These are phyloP conservation scores for Suillus clintonianus DNA, from an alignment of 768 basidiomycete species.

Conservation along the genomic window DNA sequence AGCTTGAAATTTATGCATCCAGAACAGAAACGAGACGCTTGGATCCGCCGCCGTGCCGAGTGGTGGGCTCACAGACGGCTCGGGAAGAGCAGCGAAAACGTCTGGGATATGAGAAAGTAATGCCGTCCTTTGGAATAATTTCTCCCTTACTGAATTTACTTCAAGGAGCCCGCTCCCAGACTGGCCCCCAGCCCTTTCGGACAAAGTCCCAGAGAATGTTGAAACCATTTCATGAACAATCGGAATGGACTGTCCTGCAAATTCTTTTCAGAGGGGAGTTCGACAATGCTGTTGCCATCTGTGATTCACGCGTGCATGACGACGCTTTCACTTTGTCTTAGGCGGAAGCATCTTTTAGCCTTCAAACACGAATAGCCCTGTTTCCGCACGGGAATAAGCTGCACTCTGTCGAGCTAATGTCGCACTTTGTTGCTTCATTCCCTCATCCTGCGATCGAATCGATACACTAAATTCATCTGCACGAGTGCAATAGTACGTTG, in stretches of 20 bases:
- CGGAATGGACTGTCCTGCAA: neutral
- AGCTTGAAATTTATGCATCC: slow-evolving; percentile 75
- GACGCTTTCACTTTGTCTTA: neutral
- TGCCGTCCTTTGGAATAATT: slow-evolving; percentile 26
- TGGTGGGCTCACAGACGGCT: slow-evolving; percentile 89
- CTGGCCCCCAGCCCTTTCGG: slow-evolving; percentile 30
- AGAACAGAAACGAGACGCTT: slow-evolving; percentile 77
- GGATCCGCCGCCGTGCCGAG: slow-evolving; percentile 86
- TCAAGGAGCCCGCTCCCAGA: slow-evolving; percentile 14
- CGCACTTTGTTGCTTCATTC: neutral
- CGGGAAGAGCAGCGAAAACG: slow-evolving; percentile 86
- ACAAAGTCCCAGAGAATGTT: slow-evolving; percentile 18
- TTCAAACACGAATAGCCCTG: neutral
- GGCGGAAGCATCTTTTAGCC: neutral
- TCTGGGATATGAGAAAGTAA: slow-evolving; percentile 89
- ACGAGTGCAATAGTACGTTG: neutral
- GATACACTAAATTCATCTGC: neutral
- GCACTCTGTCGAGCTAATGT: neutral
- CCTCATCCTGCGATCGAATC: neutral
- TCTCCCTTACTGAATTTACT: slow-evolving; percentile 5
- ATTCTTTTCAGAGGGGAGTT: neutral
- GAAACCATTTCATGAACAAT: slow-evolving; percentile 23
- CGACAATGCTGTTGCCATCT: neutral
- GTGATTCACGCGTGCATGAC: neutral
- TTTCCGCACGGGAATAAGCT: neutral